Evolutionary conservation across 306 rosid species (phyloP).

Genomic region (Leucaena leucocephala): DNA sequence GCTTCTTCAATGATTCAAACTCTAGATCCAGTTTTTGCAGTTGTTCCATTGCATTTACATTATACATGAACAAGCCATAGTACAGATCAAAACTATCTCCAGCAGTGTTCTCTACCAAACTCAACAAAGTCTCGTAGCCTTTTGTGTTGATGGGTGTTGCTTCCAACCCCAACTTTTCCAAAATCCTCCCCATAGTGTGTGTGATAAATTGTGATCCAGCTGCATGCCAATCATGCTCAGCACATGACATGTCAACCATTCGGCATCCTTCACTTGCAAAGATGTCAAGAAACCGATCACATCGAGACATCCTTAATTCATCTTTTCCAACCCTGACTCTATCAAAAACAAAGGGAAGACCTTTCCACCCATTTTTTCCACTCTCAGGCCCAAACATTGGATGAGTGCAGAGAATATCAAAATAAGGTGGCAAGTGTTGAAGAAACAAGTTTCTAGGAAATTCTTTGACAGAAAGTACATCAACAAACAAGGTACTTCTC

Average conservation of each 20-base stretch:
- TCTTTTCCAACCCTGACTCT: conserved; percentile 25
- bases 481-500: conserved; percentile 87
- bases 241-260: conserved; percentile 82
- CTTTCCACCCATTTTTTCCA: conserved; percentile 7
- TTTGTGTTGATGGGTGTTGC: conserved; percentile 62
- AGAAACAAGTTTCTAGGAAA: conserved; percentile 80
- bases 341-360: conserved; percentile 1
- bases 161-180: conserved; percentile 67
- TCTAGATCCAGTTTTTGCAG: conserved; percentile 58
- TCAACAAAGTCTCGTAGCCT: conserved; percentile 82
- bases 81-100: conserved; percentile 92
- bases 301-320: conserved; percentile 60
- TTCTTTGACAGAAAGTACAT: conserved; percentile 92
- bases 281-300: conserved; percentile 69
- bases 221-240: conserved; percentile 83
- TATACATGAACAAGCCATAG: conserved; percentile 89
- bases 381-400: conserved; percentile 78
- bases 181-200: conserved; percentile 80
- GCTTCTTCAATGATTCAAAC: conserved; percentile 74
- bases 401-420: conserved; percentile 86
- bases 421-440: conserved; percentile 60
- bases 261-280: conserved; percentile 79
- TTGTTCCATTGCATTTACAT: conserved; percentile 46
- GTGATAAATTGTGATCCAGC: conserved; percentile 94
- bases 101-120: conserved; percentile 78